phyloP scores from a whole-genome alignment of 352 stramenopile species.

The Globisporangium takayamanum region DNA sequence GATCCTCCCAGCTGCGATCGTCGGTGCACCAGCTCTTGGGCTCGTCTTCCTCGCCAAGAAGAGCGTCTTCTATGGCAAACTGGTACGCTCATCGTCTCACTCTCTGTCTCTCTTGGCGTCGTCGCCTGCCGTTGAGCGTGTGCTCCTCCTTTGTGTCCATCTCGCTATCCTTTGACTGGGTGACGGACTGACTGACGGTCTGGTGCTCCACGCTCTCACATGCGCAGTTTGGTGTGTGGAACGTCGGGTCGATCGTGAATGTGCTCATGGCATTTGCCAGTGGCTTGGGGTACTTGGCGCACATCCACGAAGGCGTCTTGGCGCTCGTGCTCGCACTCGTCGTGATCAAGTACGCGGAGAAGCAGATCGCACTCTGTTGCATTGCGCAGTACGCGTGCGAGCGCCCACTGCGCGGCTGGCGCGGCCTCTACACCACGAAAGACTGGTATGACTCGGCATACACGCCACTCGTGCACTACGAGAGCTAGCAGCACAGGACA shows the following conservation, averaged over 20 bases:
- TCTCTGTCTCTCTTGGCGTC: not conserved
- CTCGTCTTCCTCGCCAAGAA: conserved; percentile 65
- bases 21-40: conserved; percentile 58
- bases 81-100: conserved; percentile 19
- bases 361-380: conserved; percentile 56
- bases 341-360: conserved; percentile 67
- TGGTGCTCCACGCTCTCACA: not conserved
- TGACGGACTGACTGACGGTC: not conserved
- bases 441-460: conserved; percentile 87
- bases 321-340: conserved; percentile 40
- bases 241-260: conserved; percentile 62
- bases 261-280: conserved; percentile 54
- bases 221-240: conserved; percentile 56
- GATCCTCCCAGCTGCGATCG: conserved; percentile 52
- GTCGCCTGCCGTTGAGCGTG: no score
- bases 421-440: conserved; percentile 72
- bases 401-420: conserved; percentile 61
- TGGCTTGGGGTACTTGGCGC: conserved; percentile 46
- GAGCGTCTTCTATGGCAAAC: conserved; percentile 70
- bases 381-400: conserved; percentile 74
- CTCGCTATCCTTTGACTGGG: no score
- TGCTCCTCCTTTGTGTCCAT: no score
- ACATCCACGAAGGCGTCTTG: conserved; percentile 72
- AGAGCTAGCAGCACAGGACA: conserved; percentile 26
- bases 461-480: conserved; percentile 68